Conservation (phyloP, 345 rosid genomes). For the Bruguiera gymnorhiza region DNA sequence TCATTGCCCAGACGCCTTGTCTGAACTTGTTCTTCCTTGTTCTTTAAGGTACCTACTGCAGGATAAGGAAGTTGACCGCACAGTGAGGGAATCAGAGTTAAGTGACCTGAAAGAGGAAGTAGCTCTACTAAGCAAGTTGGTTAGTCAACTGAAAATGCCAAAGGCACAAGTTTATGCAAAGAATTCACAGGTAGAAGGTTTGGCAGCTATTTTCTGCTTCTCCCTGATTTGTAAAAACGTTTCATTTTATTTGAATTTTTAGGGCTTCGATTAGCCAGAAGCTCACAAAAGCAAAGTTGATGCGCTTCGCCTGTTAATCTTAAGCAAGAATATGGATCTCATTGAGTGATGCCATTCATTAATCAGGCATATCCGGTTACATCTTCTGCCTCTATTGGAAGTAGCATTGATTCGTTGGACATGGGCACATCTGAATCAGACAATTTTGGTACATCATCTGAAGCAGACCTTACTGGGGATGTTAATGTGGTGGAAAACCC, state of each 20-base stretch:
- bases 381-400: conserved; percentile 41
- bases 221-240: not conserved
- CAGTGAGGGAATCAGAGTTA: conserved; percentile 22
- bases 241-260: too few species aligned
- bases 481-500: conserved; percentile 2
- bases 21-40: not conserved
- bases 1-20: not conserved
- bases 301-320: not conserved
- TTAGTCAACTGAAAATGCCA: conserved; percentile 13
- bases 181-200: conserved; percentile 17
- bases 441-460: not conserved
- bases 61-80: conserved; percentile 26
- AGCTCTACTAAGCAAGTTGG: conserved; percentile 15
- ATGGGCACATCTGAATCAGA: not conserved
- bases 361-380: conserved; percentile 41
- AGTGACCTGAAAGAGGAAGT: conserved; percentile 30
- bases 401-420: conserved; percentile 23
- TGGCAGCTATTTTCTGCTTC: conserved; percentile 4
- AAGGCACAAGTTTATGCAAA: conserved; percentile 13
- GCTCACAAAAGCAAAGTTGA: not conserved
- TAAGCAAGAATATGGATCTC: conserved; percentile 5
- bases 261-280: not conserved
- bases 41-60: conserved; percentile 16
- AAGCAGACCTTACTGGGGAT: conserved; percentile 13
- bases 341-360: conserved; percentile 15